Evolutionary conservation across 257 asterid genomes (phyloP).

Genomic region (Gardenia jasminoides): DNA sequence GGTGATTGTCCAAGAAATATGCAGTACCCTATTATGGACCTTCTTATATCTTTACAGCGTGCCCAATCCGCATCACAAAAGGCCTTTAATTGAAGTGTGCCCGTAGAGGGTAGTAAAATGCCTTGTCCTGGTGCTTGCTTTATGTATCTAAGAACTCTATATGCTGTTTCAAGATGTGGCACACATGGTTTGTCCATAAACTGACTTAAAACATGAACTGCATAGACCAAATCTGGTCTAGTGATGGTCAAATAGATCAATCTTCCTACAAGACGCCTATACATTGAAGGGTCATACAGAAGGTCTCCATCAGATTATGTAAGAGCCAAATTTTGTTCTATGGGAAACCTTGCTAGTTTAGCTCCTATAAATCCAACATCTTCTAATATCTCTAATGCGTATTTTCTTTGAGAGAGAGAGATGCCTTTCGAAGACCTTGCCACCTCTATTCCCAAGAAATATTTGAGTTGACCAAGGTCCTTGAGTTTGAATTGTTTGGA

Average conservation of each 20-base stretch:
- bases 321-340: conserved; percentile 4
- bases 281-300: neutral
- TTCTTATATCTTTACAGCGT: too few relatives aligned
- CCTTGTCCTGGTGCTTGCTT: too few relatives aligned
- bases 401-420: neutral
- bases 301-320: neutral
- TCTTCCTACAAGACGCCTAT: neutral
- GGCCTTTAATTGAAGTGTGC: too few relatives aligned
- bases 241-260: neutral
- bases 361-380: conserved; percentile 1
- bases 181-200: too few relatives aligned
- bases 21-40: too few relatives aligned
- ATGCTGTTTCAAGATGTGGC: too few relatives aligned
- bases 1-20: too few relatives aligned
- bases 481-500: neutral
- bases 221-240: conserved; percentile 5
- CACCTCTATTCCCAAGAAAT: conserved; percentile 3
- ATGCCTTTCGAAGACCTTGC: neutral
- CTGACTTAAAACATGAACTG: neutral
- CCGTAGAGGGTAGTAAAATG: too few relatives aligned
- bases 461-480: conserved; percentile 2
- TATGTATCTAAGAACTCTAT: too few relatives aligned
- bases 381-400: conserved; percentile 1
- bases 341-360: conserved; percentile 5
- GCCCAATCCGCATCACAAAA: too few relatives aligned